These are phyloP conservation scores for Saccharomyces hybrid DNA, from an alignment of 1,139 yeast genomes.

Conservation along the genomic window DNA sequence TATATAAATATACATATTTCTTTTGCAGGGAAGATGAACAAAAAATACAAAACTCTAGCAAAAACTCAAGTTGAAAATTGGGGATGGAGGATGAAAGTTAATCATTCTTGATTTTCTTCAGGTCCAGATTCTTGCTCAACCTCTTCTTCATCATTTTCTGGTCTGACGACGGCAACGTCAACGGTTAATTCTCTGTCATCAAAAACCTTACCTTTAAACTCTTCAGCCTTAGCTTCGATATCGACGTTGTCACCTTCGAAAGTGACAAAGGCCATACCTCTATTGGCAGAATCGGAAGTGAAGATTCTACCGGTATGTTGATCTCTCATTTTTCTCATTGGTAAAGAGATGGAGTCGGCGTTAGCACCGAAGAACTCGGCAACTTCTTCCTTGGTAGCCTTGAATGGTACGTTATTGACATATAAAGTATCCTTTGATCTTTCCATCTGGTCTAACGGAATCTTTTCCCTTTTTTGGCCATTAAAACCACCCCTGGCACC, in stretches of 20 bases:
- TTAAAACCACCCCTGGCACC: too few relatives aligned
- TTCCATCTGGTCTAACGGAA: constrained; percentile 30
- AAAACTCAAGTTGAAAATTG: background rate
- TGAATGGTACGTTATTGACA: constrained; percentile 31
- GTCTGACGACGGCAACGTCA: constrained; percentile 19
- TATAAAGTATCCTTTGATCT: constrained; percentile 31
- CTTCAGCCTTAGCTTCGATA: constrained; percentile 24
- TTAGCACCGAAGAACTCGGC: constrained; percentile 28
- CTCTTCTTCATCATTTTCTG: constrained; percentile 14
- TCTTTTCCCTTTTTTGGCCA: constrained; percentile 16
- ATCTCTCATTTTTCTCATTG: constrained; percentile 32
- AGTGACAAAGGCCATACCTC: constrained; percentile 33
- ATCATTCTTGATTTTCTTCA: constrained; percentile 7
- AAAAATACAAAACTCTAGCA: constrained; percentile 1
- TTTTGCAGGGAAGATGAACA: background rate
- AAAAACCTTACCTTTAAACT: constrained; percentile 27
- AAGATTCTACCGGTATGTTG: constrained; percentile 22
- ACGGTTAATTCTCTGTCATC: constrained; percentile 23
- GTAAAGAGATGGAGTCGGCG: constrained; percentile 27
- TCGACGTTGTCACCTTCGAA: constrained; percentile 19
- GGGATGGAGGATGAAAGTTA: background rate
- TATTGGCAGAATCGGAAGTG: constrained; percentile 27
- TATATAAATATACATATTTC: constrained; percentile 7
- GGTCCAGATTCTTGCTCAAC: constrained; percentile 6
- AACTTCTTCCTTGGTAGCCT: constrained; percentile 27